A percentile compares a stretch with the other conserved stretches of the same genome.
Conservation (phyloP, 306 rosid genomes). For the Prunus armeniaca region DNA sequence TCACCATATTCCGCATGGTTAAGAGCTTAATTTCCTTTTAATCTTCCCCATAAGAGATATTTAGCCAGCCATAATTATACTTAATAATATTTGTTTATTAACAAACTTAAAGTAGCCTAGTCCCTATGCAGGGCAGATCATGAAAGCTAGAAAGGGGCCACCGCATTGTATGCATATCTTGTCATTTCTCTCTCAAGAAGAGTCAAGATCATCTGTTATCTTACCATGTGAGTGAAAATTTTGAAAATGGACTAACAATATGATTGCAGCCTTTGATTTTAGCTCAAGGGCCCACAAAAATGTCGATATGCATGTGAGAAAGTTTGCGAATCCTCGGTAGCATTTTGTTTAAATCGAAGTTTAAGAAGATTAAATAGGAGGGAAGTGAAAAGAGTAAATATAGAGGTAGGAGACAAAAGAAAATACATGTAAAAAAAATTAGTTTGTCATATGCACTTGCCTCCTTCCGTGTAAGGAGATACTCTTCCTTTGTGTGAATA, state of each 20-base stretch:
- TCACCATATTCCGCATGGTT: constrained; percentile 13
- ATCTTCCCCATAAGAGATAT: constrained; percentile 14
- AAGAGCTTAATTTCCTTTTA: constrained; percentile 17
- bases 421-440: too few relatives aligned
- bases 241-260: constrained; percentile 8
- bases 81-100: constrained; percentile 13
- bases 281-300: constrained; percentile 3
- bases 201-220: not conserved
- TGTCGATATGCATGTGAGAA: not conserved
- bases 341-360: too few relatives aligned
- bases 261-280: constrained; percentile 13
- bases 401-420: too few relatives aligned
- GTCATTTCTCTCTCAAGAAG: not conserved
- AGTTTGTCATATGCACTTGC: too few relatives aligned
- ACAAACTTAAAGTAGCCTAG: constrained; percentile 8
- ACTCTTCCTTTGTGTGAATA: too few relatives aligned
- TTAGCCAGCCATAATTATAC: constrained; percentile 8
- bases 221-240: constrained; percentile 15
- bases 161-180: not conserved
- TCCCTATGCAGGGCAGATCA: constrained; percentile 13
- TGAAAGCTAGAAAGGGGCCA: constrained; percentile 29
- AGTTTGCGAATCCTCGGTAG: not conserved
- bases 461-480: too few relatives aligned
- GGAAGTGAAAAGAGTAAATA: too few relatives aligned
- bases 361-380: too few relatives aligned